Conservation (phyloP, 371 early-diverging fungal species). For the Phascolomyces articulosus region DNA sequence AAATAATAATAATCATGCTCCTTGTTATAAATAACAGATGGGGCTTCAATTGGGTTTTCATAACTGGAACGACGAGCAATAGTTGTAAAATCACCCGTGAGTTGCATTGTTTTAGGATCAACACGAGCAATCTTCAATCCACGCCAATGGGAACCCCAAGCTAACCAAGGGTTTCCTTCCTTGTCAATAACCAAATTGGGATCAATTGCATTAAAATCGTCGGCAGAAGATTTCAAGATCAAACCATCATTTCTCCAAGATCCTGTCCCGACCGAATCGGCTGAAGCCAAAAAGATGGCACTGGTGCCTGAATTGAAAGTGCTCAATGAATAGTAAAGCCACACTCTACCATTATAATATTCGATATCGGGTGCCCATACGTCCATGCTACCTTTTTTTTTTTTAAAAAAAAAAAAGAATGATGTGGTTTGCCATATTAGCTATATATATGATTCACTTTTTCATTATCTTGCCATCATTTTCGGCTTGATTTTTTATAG, state of each 20-base stretch:
- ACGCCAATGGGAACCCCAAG: conserved; percentile 18
- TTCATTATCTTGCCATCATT: no score
- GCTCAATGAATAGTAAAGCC: conserved; percentile 12
- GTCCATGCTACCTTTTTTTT: conserved; percentile 7
- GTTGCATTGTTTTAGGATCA: conserved; percentile 15
- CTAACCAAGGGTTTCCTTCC: conserved; percentile 12
- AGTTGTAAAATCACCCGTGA: conserved; percentile 1
- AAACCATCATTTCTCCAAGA: conserved; percentile 20
- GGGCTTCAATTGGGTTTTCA: conserved; percentile 11
- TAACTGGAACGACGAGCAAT: neutral
- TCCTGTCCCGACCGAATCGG: conserved; percentile 9
- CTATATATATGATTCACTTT: no score
- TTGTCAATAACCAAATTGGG: conserved; percentile 13
- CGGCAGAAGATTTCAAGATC: conserved; percentile 1
- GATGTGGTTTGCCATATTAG: no score
- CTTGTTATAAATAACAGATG: conserved; percentile 11
- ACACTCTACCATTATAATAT: conserved; percentile 9
- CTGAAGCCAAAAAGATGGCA: conserved; percentile 14
- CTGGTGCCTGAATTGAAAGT: conserved; percentile 8
- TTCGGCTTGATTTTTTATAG: neutral
- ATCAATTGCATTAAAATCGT: conserved; percentile 17
- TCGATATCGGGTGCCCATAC: conserved; percentile 20
- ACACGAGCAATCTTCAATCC: conserved; percentile 15
- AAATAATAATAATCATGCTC: conserved; percentile 18
- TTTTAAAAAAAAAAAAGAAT: neutral